Conservation (phyloP, 2,329 filamentous ascomycete genomes). For the Pestalotiopsis sp. region DNA sequence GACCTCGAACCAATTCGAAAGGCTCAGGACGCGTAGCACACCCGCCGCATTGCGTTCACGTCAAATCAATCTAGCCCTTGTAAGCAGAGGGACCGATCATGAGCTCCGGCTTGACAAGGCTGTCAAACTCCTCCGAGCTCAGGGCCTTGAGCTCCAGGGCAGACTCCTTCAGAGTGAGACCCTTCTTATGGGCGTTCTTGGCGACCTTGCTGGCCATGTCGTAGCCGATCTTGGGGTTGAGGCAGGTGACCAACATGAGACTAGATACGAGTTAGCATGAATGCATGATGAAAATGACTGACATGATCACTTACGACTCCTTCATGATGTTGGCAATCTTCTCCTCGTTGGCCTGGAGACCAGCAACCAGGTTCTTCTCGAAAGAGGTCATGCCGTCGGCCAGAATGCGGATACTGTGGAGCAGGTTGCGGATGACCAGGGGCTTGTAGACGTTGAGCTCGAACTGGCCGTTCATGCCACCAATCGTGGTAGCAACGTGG, state of each 20-base stretch:
- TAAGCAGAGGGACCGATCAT: slow-evolving; percentile 83
- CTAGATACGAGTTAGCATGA: slow-evolving; percentile 44
- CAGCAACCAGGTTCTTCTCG: slow-evolving; percentile 87
- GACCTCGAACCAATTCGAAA: neutral
- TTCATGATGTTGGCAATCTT: slow-evolving; percentile 89
- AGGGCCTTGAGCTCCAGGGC: slow-evolving; percentile 92
- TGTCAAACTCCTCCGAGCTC: slow-evolving; percentile 87
- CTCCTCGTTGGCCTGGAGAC: slow-evolving; percentile 90
- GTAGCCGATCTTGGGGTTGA: slow-evolving; percentile 97
- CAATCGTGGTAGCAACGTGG: slow-evolving; percentile 88
- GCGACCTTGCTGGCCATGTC: slow-evolving; percentile 97
- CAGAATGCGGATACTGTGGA: slow-evolving; percentile 88
- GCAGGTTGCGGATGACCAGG: slow-evolving; percentile 89
- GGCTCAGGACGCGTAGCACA: too few species aligned
- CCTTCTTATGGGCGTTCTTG: slow-evolving; percentile 99
- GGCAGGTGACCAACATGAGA: slow-evolving; percentile 96
- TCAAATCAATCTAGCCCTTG: slow-evolving; percentile 42
- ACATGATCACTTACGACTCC: slow-evolving; percentile 72
- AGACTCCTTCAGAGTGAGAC: slow-evolving; percentile 87
- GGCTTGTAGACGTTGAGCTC: slow-evolving; percentile 99
- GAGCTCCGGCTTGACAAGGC: slow-evolving; percentile 86
- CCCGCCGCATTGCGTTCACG: neutral
- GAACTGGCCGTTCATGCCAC: slow-evolving; percentile 97
- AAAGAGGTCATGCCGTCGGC: slow-evolving; percentile 94
- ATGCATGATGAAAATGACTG: neutral